Evolutionary conservation across 345 rosid genomes (phyloP).

Genomic region (Citrus inodora): DNA sequence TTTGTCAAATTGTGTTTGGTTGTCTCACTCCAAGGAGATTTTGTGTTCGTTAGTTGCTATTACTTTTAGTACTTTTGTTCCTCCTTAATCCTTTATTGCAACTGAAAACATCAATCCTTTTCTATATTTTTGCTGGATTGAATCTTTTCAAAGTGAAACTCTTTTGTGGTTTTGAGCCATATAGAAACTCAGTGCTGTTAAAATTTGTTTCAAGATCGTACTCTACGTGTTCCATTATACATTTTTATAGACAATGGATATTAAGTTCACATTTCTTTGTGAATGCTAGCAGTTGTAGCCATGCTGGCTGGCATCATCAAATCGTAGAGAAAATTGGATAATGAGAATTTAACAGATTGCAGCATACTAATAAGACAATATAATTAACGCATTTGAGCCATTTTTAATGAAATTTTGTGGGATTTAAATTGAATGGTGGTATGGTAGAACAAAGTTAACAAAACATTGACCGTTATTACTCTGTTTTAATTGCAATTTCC

Average conservation of each 20-base stretch:
- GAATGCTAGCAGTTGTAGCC: too few relatives aligned
- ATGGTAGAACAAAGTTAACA: neutral
- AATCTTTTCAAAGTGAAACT: neutral
- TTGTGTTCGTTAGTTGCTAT: neutral
- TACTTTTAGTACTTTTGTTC: neutral
- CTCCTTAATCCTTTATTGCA: neutral
- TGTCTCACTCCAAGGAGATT: neutral
- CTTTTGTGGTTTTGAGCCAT: neutral
- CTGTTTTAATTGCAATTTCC: neutral
- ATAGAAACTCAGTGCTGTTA: neutral
- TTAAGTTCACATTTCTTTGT: too few relatives aligned
- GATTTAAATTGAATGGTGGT: too few relatives aligned
- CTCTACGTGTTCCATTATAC: too few relatives aligned
- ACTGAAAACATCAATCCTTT: neutral
- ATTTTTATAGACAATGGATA: too few relatives aligned
- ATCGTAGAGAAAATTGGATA: neutral
- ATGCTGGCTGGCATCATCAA: neutral
- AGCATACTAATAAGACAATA: neutral
- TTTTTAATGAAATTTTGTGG: too few relatives aligned
- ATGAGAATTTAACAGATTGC: neutral
- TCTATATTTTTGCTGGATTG: neutral
- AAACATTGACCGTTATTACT: too few relatives aligned
- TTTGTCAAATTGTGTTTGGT: neutral
- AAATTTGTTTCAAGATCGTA: neutral
- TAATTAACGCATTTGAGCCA: too few relatives aligned